Base-by-base conservation (phyloP, 176 grass and related monocot species). In the Melocanna baccifera region DNA sequence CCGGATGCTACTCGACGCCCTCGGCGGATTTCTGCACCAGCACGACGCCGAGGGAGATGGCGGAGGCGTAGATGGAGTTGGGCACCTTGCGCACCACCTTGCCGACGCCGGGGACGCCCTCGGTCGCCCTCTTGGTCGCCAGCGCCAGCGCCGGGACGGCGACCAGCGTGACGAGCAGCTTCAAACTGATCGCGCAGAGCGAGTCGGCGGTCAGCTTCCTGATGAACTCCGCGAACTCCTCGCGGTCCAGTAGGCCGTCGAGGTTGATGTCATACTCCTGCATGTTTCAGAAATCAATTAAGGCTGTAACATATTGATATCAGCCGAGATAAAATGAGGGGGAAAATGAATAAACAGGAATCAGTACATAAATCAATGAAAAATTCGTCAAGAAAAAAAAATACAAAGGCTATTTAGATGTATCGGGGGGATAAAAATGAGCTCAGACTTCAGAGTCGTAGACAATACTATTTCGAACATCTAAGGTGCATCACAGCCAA, bases 191-290 rank as follows among this genome's bases (percentile, higher is more conserved):
- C 9, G 67, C 26, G 51, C 82, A 58, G 20, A 95, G 84, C 10
- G 96, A 90, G 14, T 98, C 96, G n/a, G 83, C 83, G 3, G 96
- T 98, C 57, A 98, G 84, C 87, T 95, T 95, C 43, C 80, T 57
- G 48, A 98, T 95, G 89, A 98, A 98, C 84, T 93, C 85, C 1
- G 89, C 93, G 15, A 98, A 98, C 67, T 98, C 93, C 85, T 98
- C 96, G 0, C 96, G 92, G 56, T 98, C 89, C 46, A 98, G 91
- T 19, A 91, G 89, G 3, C 92, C 92, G 80, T 98, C 89, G 9
- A 95, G 86, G 51, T 98, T 86, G 15, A 89, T 73, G 70, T 98
- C 96, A 20, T 87, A 90, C 15, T 93, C 96, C 93, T 98, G 89
- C 57, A 55, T 7, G 28, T 53, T 81, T 16, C 13, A 81, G 13